A percentile compares a stretch with the other conserved stretches of the same genome.
These are phyloP conservation scores for Kwoniella dendrophila DNA, from an alignment of 768 basidiomycete species.

Conservation along the genomic window DNA sequence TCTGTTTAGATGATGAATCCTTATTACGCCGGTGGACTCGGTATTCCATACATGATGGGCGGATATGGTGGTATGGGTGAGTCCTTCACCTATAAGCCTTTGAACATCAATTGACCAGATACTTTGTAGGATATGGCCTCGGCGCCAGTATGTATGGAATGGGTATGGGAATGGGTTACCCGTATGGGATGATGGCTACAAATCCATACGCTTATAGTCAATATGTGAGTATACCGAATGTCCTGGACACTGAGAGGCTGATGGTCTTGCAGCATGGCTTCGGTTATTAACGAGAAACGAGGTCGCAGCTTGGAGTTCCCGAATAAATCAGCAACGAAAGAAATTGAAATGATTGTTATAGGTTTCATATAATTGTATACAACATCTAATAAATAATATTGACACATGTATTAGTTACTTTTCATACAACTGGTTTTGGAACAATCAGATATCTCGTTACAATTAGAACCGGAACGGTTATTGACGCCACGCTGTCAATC, in stretches of 20 bases:
- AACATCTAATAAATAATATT: neutral
- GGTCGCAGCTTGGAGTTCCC: neutral
- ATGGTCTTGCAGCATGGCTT: slow-evolving; percentile 18
- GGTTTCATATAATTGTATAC: slow-evolving; percentile 14
- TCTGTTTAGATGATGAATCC: slow-evolving; percentile 34
- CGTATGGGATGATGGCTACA: slow-evolving; percentile 37
- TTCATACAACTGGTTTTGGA: slow-evolving; percentile 3
- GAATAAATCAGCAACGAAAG: neutral
- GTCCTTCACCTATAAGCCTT: slow-evolving; percentile 4
- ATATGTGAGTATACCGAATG: slow-evolving; percentile 3
- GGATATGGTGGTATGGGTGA: slow-evolving; percentile 42
- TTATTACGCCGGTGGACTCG: slow-evolving; percentile 49
- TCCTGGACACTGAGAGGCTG: neutral
- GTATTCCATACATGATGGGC: slow-evolving; percentile 47
- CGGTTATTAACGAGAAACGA: slow-evolving; percentile 20
- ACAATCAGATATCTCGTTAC: slow-evolving; percentile 42
- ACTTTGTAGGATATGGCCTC: slow-evolving; percentile 37
- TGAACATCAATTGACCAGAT: neutral
- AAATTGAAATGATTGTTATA: slow-evolving; percentile 7
- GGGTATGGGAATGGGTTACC: slow-evolving; percentile 41
- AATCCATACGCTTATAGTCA: slow-evolving; percentile 39
- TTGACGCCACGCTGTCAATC: neutral
- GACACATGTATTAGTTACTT: slow-evolving; percentile 1
- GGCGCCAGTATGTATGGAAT: slow-evolving; percentile 40
- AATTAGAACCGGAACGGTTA: slow-evolving; percentile 15